A percentile compares a stretch with the other conserved stretches of the same genome.
Evolutionary conservation across 768 basidiomycete genomes (phyloP).

Genomic region (Suillus subluteus): DNA sequence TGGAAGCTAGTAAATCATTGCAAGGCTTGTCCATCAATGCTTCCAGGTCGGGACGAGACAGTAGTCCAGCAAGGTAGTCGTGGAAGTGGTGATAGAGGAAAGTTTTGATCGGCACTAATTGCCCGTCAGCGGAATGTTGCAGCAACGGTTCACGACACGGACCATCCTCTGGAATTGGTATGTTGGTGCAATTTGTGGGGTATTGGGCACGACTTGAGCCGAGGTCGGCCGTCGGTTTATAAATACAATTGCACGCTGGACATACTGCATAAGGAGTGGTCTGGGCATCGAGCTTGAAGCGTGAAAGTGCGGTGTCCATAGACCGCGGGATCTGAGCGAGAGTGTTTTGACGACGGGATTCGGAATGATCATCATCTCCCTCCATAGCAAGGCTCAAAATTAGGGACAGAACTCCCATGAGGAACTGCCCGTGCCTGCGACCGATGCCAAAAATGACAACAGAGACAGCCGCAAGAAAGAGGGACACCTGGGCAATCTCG

Average conservation of each 20-base stretch:
- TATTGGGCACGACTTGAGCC: slow-evolving; percentile 7
- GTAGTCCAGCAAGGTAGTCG: background rate
- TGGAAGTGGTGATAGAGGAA: background rate
- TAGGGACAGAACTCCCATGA: slow-evolving; percentile 21
- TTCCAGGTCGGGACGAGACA: slow-evolving; percentile 12
- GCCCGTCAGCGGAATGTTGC: background rate
- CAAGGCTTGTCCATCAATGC: slow-evolving; percentile 15
- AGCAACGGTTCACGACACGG: background rate
- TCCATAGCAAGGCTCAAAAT: slow-evolving; percentile 15
- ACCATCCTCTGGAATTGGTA: background rate
- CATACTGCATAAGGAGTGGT: slow-evolving; percentile 21
- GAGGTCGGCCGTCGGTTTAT: slow-evolving; percentile 6
- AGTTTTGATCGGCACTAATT: background rate
- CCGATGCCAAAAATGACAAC: slow-evolving; percentile 22
- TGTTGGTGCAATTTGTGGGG: slow-evolving; percentile 15
- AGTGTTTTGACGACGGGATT: background rate
- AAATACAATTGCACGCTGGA: slow-evolving; percentile 17
- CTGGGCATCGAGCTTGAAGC: slow-evolving; percentile 19
- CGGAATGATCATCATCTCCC: background rate
- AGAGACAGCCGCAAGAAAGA: slow-evolving; percentile 23
- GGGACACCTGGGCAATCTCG: slow-evolving; percentile 22
- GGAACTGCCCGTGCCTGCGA: slow-evolving; percentile 17
- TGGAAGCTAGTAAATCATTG: background rate
- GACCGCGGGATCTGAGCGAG: background rate
- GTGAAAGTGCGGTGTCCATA: slow-evolving; percentile 10